Percentiles rank a stretch among this genome's conserved stretches.
Evolutionary conservation across 768 basidiomycete species (phyloP).

Genomic region (Mycena alexandri): DNA sequence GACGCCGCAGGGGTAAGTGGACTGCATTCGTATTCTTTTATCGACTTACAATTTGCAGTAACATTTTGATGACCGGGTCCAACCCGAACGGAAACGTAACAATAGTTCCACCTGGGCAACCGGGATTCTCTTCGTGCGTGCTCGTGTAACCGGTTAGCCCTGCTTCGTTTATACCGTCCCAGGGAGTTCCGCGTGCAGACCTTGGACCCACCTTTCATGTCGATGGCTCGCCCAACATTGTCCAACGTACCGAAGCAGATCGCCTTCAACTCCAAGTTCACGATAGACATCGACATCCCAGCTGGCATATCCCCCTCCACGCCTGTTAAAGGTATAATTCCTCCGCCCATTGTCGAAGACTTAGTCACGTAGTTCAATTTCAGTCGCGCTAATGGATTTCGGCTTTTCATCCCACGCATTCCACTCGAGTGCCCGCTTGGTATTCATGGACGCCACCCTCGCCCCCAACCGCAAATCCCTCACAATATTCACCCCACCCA

Average conservation of each 20-base stretch:
- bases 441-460: constrained; percentile 46
- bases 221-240: constrained; percentile 40
- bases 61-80: constrained; percentile 35
- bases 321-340: constrained; percentile 22
- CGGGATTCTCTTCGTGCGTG: constrained; percentile 36
- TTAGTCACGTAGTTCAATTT: neutral
- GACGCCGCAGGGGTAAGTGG: constrained; percentile 29
- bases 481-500: constrained; percentile 51
- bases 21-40: neutral
- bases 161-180: constrained; percentile 2
- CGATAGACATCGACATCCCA: constrained; percentile 47
- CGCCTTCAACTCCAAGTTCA: constrained; percentile 44
- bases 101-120: constrained; percentile 26
- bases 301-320: constrained; percentile 22
- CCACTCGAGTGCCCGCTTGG: constrained; percentile 47
- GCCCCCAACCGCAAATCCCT: constrained; percentile 44
- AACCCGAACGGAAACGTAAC: constrained; percentile 33
- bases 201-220: constrained; percentile 49
- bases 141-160: neutral
- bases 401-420: constrained; percentile 50
- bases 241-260: constrained; percentile 44
- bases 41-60: constrained; percentile 11
- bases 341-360: neutral
- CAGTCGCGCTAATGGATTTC: constrained; percentile 49
- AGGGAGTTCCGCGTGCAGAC: constrained; percentile 49